Base-by-base conservation (phyloP, 2,329 filamentous ascomycete genomes). In the Fusarium xylarioides region DNA sequence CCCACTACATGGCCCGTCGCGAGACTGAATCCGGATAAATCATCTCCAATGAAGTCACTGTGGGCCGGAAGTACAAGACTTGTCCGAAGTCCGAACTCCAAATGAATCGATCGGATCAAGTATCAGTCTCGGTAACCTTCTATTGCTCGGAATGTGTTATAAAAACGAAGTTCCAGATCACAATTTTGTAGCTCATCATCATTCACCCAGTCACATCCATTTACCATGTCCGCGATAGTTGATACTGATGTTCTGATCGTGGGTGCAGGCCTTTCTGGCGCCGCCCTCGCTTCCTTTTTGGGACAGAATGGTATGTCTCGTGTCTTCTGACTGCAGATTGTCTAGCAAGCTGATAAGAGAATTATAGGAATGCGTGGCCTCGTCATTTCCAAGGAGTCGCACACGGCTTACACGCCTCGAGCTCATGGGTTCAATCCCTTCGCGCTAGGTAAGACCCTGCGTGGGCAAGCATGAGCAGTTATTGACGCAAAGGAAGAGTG, bases 61-160 rank as follows among this genome's bases (percentile, higher is more conserved):
- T 49, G 46, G 46, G 46, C 26, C 28, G 19, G 28, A 49, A n/a
- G 28, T 4, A 30, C 11, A n/a, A 21, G 21, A 30, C 14, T 18
- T 7, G 28, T 32, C 46, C 28, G 46, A 49, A 49, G 46, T 32
- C 46, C 46, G 46, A 49, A n/a, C 7, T 14, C 28, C 4, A 18
- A 6, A 32, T 9, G 0, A n/a, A 18, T n/a, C 0, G 1, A 32
- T 15, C 0, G 30, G 10, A 16, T 18, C 5, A 9, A 12, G 0
- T 1, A 18, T 18, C 21, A 18, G 3, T 18, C 5, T n/a, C 46
- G 46, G 46, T 32, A 9, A 12, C 30, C 11, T 18, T 12, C 7
- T 14, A n/a, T 16, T 6, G 10, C 4, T 26, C 28, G 46, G 32
- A 9, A 9, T 11, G 10, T 5, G 0, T 4, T 30, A 30, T 30